Conservation (phyloP, 768 basidiomycete species). For the Tulasnella sp. region DNA sequence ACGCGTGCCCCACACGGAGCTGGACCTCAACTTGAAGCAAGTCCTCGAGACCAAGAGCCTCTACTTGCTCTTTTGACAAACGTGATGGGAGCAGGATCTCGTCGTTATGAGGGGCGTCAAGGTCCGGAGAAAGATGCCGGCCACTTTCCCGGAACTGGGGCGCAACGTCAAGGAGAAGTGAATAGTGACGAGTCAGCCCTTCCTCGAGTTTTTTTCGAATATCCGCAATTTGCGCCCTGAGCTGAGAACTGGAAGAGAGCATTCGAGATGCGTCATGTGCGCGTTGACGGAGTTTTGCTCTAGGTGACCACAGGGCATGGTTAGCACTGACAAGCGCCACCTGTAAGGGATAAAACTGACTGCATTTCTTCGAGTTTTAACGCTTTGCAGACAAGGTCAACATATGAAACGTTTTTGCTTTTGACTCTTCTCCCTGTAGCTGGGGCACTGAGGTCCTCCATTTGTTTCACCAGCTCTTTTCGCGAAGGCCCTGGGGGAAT, state of each 20-base stretch:
- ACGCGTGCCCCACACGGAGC: not conserved
- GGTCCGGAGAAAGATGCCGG: not conserved
- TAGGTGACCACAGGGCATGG: not conserved
- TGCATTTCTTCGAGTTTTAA: not conserved
- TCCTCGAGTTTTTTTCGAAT: not conserved
- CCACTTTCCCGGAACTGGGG: not conserved
- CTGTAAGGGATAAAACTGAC: too few relatives aligned
- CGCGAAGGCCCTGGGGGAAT: not conserved
- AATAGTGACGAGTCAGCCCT: not conserved
- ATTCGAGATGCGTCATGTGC: not conserved
- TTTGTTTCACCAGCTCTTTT: not conserved
- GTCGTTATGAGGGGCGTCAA: not conserved
- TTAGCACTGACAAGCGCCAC: not conserved
- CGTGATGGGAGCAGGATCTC: not conserved
- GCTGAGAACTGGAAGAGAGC: not conserved
- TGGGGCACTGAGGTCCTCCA: not conserved
- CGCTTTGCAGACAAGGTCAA: not conserved
- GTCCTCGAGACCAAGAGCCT: not conserved
- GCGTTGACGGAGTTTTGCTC: not conserved
- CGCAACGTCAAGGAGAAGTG: not conserved
- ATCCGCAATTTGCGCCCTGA: not conserved
- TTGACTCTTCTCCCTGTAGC: not conserved
- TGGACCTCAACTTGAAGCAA: not conserved
- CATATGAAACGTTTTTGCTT: not conserved
- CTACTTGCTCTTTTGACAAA: not conserved